Base-by-base conservation (phyloP, 2,329 filamentous ascomycete species). In the Akanthomyces lecanii region DNA sequence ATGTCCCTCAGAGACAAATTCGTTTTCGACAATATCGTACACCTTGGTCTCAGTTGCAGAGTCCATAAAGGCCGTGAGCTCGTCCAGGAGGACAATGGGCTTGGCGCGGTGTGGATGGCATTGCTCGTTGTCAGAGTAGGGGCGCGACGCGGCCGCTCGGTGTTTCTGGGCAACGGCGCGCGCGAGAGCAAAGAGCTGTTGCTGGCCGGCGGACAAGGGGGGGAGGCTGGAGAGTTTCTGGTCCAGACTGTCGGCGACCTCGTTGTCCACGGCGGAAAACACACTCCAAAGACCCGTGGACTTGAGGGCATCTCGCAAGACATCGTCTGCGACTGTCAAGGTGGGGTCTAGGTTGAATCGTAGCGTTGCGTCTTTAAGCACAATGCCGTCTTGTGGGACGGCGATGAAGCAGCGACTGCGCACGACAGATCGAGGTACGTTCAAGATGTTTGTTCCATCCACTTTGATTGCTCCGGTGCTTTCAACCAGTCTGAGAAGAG, bases 1-100 rank as follows among this genome's bases (percentile, higher is more conserved):
- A 40, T 76, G 71, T 25, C 76, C 73, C 7, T 71, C 60, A 3
- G 74, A 56, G 1, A 62, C 54, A 38, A 69, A 69, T 14, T 68
- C 68, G 4, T 51, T 58, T 8, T 69, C 66, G 7, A 76, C 68
- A 23, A 78, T 70, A 14, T 67, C 53, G 14, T 73, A 67, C 8
- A 77, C 71, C 1, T 58, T 64, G 0, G 69, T 64, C 64, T 78
- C 75, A 0, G 73, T 77, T 0, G 50, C 65, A 0, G 63, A n/a
- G 64, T 77, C 75, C 2, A 77, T 67, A 0, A 71, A 73, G 0
- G 71, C 70, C 0, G 71, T 75, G 8, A 67, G 68, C 50, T 75
- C 73, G 36, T 75, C 74, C 10, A 75, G 65, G 1, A 75, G 66
- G 1, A 75, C 60, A 8, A 77, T 66, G 0, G 75, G 74, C 38